phyloP scores from a whole-genome alignment of 106 monocot genomes.

The Apostasia ramifera region DNA sequence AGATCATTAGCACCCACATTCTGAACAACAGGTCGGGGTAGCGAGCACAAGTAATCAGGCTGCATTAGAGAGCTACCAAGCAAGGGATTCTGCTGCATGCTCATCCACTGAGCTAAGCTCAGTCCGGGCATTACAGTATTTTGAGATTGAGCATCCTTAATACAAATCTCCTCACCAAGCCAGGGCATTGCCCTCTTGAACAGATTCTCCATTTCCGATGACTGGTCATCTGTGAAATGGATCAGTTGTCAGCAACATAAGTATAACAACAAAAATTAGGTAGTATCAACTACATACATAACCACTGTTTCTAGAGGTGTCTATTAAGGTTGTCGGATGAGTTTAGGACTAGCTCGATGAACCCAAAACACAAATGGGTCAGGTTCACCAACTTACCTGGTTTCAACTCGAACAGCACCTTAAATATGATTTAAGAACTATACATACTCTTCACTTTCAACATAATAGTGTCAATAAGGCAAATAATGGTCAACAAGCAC shows the following conservation, averaged over 20 bases:
- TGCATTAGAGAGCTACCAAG: slow-evolving; percentile 45
- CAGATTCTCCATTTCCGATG: slow-evolving; percentile 74
- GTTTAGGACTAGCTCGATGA: too few relatives aligned
- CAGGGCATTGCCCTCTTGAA: slow-evolving; percentile 82
- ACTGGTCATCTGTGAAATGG: slow-evolving; percentile 55
- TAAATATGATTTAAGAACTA: too few relatives aligned
- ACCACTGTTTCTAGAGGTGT: neutral
- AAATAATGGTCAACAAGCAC: too few relatives aligned
- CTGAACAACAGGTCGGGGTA: slow-evolving; percentile 38
- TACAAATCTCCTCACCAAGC: slow-evolving; percentile 78
- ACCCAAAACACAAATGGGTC: too few relatives aligned
- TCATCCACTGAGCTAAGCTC: slow-evolving; percentile 81
- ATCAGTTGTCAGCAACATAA: neutral
- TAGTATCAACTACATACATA: neutral
- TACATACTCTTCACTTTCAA: too few relatives aligned
- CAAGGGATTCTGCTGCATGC: slow-evolving; percentile 64
- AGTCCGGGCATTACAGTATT: slow-evolving; percentile 63
- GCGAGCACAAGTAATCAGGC: slow-evolving; percentile 43
- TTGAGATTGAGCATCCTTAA: slow-evolving; percentile 63
- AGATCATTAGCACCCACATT: slow-evolving; percentile 41
- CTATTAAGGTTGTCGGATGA: too few relatives aligned
- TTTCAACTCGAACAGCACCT: too few relatives aligned
- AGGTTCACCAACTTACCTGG: too few relatives aligned
- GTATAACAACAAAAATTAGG: neutral
- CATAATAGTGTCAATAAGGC: too few relatives aligned